Evolutionary conservation across 2,329 filamentous ascomycete genomes (phyloP), one percentile per base, ranked within the genome.

Genomic region (Rutstroemia sydowiana): DNA sequence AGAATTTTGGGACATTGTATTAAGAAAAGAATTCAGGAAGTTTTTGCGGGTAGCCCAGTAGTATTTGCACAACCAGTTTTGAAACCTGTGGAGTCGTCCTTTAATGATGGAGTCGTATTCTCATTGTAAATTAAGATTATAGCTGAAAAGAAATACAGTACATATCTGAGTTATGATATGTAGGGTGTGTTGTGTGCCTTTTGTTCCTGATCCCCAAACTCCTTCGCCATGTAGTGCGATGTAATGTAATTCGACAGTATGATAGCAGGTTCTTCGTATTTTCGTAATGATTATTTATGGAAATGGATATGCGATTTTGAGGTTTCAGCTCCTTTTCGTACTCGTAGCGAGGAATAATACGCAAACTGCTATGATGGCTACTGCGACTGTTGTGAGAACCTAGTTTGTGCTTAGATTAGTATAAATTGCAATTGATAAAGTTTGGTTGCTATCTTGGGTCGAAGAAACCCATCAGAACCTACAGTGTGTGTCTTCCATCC

Each of bases 401-500:
- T 85, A 48, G 16, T 16, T 18, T 39, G 36, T 16, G 23, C 26
- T 18, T 5, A 44, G 21, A 18, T 49, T 44, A 49, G 47, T 34
- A 34, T 5, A 11, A 34, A 5, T 4, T 4, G 23, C 23, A 26
- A 26, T n/a, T n/a, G n/a, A n/a, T n/a, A 8, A 26, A 26, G 23
- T 26, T 26, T 26, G 8, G n/a, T n/a, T n/a, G n/a, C n/a, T n/a
- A n/a, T n/a, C n/a, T n/a, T n/a, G n/a, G n/a, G n/a, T n/a, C 23
- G 8, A 26, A 26, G 23, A 26, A 26, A 26, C 23, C n/a, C 8
- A 26, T 20, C 10, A 36, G 32, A 52, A 59, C 50, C 52, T 47
- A 95, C 87, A 39, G 84, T 69, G 66, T 97, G 91, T 34, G 93
- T 97, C 70, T 89, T 92, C 86, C 88, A 93, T 1, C 93, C 93